Base-by-base conservation (phyloP, 345 rosid species). In the Eucalyptus curtisii region DNA sequence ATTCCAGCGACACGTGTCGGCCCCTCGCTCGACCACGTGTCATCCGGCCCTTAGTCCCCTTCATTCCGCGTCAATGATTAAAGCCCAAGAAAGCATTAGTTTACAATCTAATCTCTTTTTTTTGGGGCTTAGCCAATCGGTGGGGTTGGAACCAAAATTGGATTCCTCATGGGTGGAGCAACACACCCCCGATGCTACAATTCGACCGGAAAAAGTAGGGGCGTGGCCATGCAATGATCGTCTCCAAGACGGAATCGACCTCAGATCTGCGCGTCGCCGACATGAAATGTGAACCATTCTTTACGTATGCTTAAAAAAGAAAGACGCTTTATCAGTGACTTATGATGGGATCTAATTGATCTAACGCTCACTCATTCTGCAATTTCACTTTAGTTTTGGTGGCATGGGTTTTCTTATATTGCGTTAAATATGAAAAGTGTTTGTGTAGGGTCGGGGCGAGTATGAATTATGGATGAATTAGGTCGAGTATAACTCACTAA, bases 11-110 rank as follows among this genome's bases (percentile, higher is more conserved):
- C 84, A 40, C 47, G 47, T 11, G 47, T 10, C 84, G 84, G 5
- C 47, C 47, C 14, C 15, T 11, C 5, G 13, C 84, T 13, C 5
- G 84, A 10, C 84, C 84, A 22, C 84, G 84, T 40, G 82, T 20
- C 45, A 7, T 12, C 82, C 3, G 1, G 7, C 7, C 47, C 30
- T 76, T 40, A 76, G 84, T 22, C 30, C 82, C 47, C 14, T 71
- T 76, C 47, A 76, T 76, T 76, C 84, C 84, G 47, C 84, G 47
- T 76, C 7, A 76, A 76, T 76, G 84, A 76, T 76, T 64, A n/a
- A n/a, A n/a, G 16, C 76, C 40, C 3, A 5, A 76, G 19, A 3
- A 2, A 10, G 13, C 2, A 31, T 33, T 31, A 16, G 37, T 31
- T 68, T 19, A 33, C 24, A 37, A 5, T 25, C 4, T 40, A 17